These are phyloP conservation scores for Physaria fendleri DNA, from an alignment of 345 rosid genomes.

Conservation along the genomic window DNA sequence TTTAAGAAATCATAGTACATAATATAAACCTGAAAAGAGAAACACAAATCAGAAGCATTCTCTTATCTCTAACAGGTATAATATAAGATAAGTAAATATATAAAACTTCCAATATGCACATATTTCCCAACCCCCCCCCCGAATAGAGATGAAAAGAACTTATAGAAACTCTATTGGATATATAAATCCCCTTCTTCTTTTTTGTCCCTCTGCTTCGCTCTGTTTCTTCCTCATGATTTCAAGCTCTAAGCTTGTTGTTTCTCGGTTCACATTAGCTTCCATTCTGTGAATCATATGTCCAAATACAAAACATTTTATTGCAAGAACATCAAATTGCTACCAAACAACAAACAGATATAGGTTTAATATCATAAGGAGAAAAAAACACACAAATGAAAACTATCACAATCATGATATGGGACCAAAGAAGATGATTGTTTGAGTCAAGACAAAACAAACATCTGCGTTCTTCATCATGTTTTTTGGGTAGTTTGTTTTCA, in stretches of 20 bases:
- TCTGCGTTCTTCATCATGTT: not conserved
- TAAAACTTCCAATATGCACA: constrained; percentile 17
- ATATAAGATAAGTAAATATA: not conserved
- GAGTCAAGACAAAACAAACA: not conserved
- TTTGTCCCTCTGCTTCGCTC: not conserved
- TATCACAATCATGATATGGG: no score
- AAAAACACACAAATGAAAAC: no score
- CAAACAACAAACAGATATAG: no score
- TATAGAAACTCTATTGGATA: constrained; percentile 3
- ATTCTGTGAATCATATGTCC: constrained; percentile 9
- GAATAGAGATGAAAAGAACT: constrained; percentile 2
- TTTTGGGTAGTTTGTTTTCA: not conserved
- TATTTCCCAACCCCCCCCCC: not conserved
- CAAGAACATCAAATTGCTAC: not conserved
- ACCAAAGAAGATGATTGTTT: not conserved
- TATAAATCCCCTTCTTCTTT: no score
- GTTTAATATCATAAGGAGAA: no score
- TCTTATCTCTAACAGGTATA: constrained; percentile 13
- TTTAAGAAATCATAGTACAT: not conserved
- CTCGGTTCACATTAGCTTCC: constrained; percentile 15
- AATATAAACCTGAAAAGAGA: not conserved
- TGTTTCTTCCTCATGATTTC: not conserved
- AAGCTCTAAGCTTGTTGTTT: not conserved
- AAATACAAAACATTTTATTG: no score
- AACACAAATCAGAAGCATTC: constrained; percentile 2